Conservation (phyloP, 352 stramenopile genomes). For the Globisporangium nunn region DNA sequence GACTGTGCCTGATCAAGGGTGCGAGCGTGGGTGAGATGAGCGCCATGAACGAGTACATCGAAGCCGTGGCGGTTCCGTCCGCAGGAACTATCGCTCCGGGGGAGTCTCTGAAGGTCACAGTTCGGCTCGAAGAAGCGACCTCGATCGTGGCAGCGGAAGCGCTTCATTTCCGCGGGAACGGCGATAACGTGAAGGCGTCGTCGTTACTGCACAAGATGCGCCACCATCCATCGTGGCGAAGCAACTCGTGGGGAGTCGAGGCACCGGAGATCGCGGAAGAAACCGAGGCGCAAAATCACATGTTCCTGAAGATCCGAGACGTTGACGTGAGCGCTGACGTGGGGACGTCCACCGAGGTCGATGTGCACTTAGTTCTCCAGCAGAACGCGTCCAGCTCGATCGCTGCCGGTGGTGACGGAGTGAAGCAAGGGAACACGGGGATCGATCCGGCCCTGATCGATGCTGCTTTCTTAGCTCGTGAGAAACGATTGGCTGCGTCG, state of each 20-base stretch:
- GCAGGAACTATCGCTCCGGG: slow-evolving; percentile 63
- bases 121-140: slow-evolving; percentile 66
- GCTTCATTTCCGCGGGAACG: slow-evolving; percentile 26
- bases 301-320: slow-evolving; percentile 73
- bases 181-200: slow-evolving; percentile 20
- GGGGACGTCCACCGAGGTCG: slow-evolving; percentile 49
- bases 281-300: slow-evolving; percentile 47
- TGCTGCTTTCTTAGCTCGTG: slow-evolving; percentile 57
- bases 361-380: slow-evolving; percentile 67
- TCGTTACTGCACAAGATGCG: slow-evolving; percentile 65
- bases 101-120: slow-evolving; percentile 72
- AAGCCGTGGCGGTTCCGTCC: slow-evolving; percentile 61
- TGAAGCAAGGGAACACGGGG: slow-evolving; percentile 20
- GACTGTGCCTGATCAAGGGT: slow-evolving; percentile 62
- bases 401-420: neutral
- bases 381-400: slow-evolving; percentile 27
- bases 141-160: slow-evolving; percentile 15
- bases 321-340: slow-evolving; percentile 46
- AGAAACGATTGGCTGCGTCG: slow-evolving; percentile 43
- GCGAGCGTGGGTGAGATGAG: slow-evolving; percentile 47
- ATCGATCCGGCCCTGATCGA: slow-evolving; percentile 38
- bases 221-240: slow-evolving; percentile 74
- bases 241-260: slow-evolving; percentile 77
- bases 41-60: slow-evolving; percentile 72
- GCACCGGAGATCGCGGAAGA: slow-evolving; percentile 30